A percentile compares a stretch with the other conserved stretches of the same genome.
phyloP scores from a whole-genome alignment of 2,329 filamentous ascomycete genomes.

The Fusarium veterinarium region DNA sequence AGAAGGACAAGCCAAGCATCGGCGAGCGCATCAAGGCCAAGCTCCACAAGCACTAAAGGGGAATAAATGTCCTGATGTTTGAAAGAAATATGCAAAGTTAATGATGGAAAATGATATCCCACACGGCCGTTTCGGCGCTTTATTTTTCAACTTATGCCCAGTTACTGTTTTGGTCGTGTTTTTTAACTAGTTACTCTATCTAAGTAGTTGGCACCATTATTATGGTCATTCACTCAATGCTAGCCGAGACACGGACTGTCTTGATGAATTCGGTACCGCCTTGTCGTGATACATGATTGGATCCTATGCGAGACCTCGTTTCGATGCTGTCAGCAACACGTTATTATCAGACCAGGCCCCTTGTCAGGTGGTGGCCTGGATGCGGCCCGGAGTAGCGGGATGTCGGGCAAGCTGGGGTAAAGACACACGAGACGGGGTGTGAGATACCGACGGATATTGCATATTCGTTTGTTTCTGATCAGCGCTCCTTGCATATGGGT shows the following conservation, averaged over 20 bases:
- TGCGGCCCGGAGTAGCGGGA: not conserved
- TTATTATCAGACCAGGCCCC: not conserved
- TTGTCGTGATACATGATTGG: not conserved
- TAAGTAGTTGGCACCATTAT: not conserved
- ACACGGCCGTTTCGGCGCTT: slow-evolving; percentile 11
- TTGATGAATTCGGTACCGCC: not conserved
- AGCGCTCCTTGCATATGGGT: not conserved
- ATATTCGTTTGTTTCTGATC: slow-evolving; percentile 1
- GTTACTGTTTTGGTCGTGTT: not conserved
- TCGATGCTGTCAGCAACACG: not conserved
- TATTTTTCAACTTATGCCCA: not conserved
- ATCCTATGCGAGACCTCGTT: not conserved
- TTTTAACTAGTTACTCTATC: not conserved
- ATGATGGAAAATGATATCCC: slow-evolving; percentile 36
- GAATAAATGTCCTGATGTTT: not conserved
- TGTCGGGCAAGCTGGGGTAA: slow-evolving; percentile 3
- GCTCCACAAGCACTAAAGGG: slow-evolving; percentile 63
- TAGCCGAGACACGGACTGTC: not conserved
- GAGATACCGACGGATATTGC: not conserved
- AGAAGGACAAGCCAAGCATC: slow-evolving; percentile 62
- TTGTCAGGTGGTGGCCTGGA: not conserved
- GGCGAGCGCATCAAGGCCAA: slow-evolving; percentile 77
- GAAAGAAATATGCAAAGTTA: not conserved
- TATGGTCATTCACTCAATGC: not conserved
- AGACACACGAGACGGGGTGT: not conserved